Percentiles rank a stretch among this genome's conserved stretches.
Evolutionary conservation across 805 yeast species (phyloP).

Genomic region (Suhomyces emberorum): DNA sequence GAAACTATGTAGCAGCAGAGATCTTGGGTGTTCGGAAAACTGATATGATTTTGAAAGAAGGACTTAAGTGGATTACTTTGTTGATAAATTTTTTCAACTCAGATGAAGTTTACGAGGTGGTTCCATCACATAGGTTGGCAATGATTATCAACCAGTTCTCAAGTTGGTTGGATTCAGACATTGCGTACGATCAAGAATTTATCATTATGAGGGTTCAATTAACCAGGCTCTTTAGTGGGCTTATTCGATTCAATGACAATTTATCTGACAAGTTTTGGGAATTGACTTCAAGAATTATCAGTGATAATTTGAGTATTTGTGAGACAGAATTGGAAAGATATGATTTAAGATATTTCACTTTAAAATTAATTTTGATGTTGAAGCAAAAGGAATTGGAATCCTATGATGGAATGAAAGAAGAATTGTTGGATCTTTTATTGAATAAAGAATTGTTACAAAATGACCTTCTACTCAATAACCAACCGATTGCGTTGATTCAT

Average conservation of each 20-base stretch:
- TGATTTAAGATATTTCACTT: conserved; percentile 46
- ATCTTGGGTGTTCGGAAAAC: conserved; percentile 50
- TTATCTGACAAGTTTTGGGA: conserved; percentile 35
- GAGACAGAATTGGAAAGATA: conserved; percentile 33
- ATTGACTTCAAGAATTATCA: conserved; percentile 34
- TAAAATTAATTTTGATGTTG: conserved; percentile 32
- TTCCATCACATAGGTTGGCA: conserved; percentile 62
- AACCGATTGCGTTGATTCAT: conserved; percentile 29
- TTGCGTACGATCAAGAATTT: conserved; percentile 58
- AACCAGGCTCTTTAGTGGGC: conserved; percentile 40
- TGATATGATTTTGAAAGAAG: conserved; percentile 38
- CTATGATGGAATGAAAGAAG: conserved; percentile 35
- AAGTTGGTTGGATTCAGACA: conserved; percentile 60
- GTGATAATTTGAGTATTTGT: conserved; percentile 45
- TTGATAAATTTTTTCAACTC: conserved; percentile 41
- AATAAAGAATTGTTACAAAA: conserved; percentile 17
- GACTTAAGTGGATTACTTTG: conserved; percentile 46
- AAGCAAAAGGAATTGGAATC: conserved; percentile 34
- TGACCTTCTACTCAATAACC: conserved; percentile 27
- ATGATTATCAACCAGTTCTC: conserved; percentile 55
- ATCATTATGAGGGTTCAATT: conserved; percentile 48
- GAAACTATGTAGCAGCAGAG: conserved; percentile 65
- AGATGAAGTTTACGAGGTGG: conserved; percentile 36
- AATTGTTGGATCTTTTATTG: conserved; percentile 42
- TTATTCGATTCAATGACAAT: conserved; percentile 12